Base-by-base conservation (phyloP, 202 grass and related monocot genomes). In the Brachypodium distachyon region DNA sequence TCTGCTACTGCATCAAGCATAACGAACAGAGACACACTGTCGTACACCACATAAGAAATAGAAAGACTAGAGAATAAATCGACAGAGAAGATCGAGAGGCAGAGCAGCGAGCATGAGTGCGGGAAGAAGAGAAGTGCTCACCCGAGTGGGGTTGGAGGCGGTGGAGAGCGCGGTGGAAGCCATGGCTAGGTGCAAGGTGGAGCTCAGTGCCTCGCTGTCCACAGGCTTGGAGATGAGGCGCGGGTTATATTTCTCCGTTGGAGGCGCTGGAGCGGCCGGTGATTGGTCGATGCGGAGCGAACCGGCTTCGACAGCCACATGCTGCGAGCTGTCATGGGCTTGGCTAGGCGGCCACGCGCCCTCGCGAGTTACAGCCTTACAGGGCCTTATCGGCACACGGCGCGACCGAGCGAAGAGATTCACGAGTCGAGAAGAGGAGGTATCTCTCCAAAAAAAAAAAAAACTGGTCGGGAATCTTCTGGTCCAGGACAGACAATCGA, bases 161-260 rank as follows among this genome's bases (percentile, higher is more conserved):
- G 91, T 90, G 52, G 95, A 94, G 63, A 97, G 91, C 77, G 95
- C 85, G 54, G 95, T 90, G 80, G 91, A 95, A 58, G 95, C 95
- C 95, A 98, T 98, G 86, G 84, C 28, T 46, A n/a, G 72, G 44
- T 59, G 27, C 38, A 53, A 43, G 23, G 48, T 21, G 70, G 34
- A 37, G 25, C 12, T 46, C 34, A 67, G 40, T 74, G 76, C 47
- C n/a, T 65, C n/a, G n/a, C 47, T 67, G 82, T 65, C 78, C 84
- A 73, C 64, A 72, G 43, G 54, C 68, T 83, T 86, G 62, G 17
- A 76, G 86, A 89, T 75, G 87, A 83, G 82, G 67, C 74, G 2
- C 34, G 72, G 82, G 67, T 50, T 52, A 85, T 70, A 50, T 69
- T 29, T 68, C 21, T 26, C 21, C 34, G 57, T 38, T 18, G 36